Evolutionary conservation across 2,329 filamentous ascomycete genomes (phyloP).

Genomic region (Verticillium longisporum): DNA sequence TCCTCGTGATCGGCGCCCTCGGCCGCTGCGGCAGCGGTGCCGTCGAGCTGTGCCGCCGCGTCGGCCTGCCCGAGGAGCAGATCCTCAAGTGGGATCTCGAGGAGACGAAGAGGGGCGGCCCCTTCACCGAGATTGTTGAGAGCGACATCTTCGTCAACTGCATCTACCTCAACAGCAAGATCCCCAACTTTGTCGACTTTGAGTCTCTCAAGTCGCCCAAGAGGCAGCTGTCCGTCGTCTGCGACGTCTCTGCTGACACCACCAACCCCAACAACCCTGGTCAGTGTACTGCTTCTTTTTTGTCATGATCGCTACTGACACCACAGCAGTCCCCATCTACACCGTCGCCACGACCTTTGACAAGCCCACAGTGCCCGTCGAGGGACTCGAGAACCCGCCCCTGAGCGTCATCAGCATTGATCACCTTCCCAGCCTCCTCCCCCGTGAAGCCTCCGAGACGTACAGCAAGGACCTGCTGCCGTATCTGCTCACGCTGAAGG

Average conservation of each 20-base stretch:
- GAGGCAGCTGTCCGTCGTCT: constrained; percentile 72
- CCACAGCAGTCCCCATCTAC: constrained; percentile 70
- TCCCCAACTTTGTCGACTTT: constrained; percentile 68
- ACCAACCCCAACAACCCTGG: background rate
- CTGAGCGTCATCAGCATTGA: constrained; percentile 84
- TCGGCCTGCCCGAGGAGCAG: constrained; percentile 62
- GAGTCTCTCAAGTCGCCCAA: constrained; percentile 60
- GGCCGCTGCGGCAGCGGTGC: constrained; percentile 81
- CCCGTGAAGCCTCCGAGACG: constrained; percentile 78
- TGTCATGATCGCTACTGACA: constrained; percentile 50
- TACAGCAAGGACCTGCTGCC: constrained; percentile 77
- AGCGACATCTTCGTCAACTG: constrained; percentile 77
- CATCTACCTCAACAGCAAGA: constrained; percentile 64
- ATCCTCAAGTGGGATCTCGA: constrained; percentile 64
- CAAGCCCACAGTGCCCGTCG: constrained; percentile 75
- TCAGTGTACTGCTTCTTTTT: background rate
- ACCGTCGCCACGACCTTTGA: constrained; percentile 78
- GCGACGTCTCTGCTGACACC: constrained; percentile 51
- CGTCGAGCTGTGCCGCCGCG: constrained; percentile 69
- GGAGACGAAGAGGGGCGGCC: constrained; percentile 68
- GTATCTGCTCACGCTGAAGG: constrained; percentile 69
- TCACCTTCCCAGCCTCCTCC: constrained; percentile 75
- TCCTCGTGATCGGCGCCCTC: constrained; percentile 80
- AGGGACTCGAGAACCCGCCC: constrained; percentile 48
- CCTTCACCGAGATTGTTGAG: constrained; percentile 72